Percentiles rank a stretch among this genome's conserved stretches.
These are phyloP conservation scores for Pythium rhizo-oryzae DNA, from an alignment of 352 stramenopile genomes.

Conservation along the genomic window DNA sequence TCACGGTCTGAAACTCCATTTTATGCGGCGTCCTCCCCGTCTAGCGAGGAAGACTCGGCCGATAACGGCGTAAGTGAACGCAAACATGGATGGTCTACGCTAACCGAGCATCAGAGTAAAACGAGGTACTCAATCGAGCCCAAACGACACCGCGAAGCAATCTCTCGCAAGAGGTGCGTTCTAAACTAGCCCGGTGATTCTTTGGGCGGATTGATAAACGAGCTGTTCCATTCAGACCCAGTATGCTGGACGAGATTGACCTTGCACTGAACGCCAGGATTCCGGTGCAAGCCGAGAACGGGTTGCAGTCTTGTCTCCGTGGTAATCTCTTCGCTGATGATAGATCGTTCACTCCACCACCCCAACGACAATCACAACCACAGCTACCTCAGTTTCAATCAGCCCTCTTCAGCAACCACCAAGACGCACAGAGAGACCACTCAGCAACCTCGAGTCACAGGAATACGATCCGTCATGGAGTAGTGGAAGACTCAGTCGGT, in stretches of 20 bases:
- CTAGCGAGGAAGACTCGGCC: not conserved
- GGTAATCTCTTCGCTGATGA: too few relatives aligned
- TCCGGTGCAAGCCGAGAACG: not conserved
- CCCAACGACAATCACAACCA: too few relatives aligned
- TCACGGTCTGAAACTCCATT: not conserved
- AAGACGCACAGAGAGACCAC: too few relatives aligned
- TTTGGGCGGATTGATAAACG: not conserved
- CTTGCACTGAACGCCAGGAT: not conserved
- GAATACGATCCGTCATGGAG: too few relatives aligned
- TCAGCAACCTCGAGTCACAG: too few relatives aligned
- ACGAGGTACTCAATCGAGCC: not conserved
- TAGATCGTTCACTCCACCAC: too few relatives aligned
- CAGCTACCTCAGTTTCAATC: too few relatives aligned
- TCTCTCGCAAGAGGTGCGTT: not conserved
- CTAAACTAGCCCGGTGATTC: not conserved
- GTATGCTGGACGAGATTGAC: not conserved
- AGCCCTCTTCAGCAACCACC: too few relatives aligned
- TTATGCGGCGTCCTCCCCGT: conserved; percentile 6
- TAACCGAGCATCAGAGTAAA: too few relatives aligned
- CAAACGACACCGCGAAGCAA: not conserved
- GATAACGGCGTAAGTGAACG: not conserved
- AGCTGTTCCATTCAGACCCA: not conserved
- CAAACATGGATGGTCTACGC: too few relatives aligned
- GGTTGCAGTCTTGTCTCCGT: too few relatives aligned
- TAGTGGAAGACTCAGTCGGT: too few relatives aligned